Evolutionary conservation across 2,329 filamentous ascomycete species (phyloP).

Genomic region (Metarhizium rileyi): DNA sequence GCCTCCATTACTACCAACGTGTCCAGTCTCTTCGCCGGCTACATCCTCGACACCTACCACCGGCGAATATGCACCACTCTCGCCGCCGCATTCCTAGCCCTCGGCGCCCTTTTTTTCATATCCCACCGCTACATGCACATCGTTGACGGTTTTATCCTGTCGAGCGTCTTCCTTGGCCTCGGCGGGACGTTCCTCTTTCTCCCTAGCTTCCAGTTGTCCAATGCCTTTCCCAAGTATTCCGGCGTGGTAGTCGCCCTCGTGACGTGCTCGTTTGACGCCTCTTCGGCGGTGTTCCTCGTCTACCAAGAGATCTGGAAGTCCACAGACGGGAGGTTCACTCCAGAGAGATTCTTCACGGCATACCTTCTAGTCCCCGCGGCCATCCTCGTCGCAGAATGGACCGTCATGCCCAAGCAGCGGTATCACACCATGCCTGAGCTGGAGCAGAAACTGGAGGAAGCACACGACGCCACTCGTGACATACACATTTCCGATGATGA

Average conservation of each 20-base stretch:
- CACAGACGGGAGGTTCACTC: slow-evolving; percentile 29
- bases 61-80: slow-evolving; percentile 66
- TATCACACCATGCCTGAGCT: slow-evolving; percentile 31
- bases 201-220: background rate
- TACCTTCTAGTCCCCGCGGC: slow-evolving; percentile 27
- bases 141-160: background rate
- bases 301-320: slow-evolving; percentile 62
- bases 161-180: background rate
- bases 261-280: slow-evolving; percentile 70
- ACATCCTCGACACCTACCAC: slow-evolving; percentile 72
- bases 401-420: slow-evolving; percentile 28
- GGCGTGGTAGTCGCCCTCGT: slow-evolving; percentile 58
- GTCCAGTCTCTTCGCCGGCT: slow-evolving; percentile 68
- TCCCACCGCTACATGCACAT: background rate
- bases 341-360: slow-evolving; percentile 30
- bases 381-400: slow-evolving; percentile 26
- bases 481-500: slow-evolving; percentile 46
- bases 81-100: slow-evolving; percentile 56
- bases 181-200: background rate
- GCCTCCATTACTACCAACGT: slow-evolving; percentile 60
- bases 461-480: slow-evolving; percentile 26
- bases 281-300: slow-evolving; percentile 64
- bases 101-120: slow-evolving; percentile 36
- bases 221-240: background rate
- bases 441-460: slow-evolving; percentile 29